Evolutionary conservation across 805 yeast genomes (phyloP), one percentile per base, ranked within the genome.

Genomic region (Lipomyces sp.): DNA sequence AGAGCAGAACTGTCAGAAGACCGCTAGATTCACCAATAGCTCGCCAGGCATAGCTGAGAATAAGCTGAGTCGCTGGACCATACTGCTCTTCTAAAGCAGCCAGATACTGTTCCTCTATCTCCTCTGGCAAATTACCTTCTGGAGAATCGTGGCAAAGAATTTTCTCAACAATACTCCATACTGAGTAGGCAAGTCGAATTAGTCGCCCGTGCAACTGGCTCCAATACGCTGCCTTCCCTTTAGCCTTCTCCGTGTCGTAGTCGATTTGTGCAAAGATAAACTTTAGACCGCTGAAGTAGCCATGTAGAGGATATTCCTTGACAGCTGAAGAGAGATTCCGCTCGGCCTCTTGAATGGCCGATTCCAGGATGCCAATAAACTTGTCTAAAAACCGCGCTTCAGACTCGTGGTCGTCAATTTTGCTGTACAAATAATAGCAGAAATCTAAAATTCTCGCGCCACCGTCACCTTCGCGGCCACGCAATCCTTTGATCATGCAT

Each of bases 41-140:
- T 77, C 95, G 86, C 94, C 97, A 93, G 1, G 92, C 85, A 73
- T 86, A 90, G 71, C 89, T 88, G 11, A 85, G 78, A 8, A 87
- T 79, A 29, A 78, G 72, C 61, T 80, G 82, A 3, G 77, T 74
- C 0, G 79, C 78, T 6, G 80, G 77, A n/a, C 81, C 81, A 56
- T 75, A 73, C 34, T 65, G 66, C 11, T 64, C 72, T 50, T 75
- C 76, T 18, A 75, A 63, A 24, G 63, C 73, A 6, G 70, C 70
- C 8, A 63, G 62, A 29, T 72, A 70, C 10, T 50, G 65, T 11
- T 67, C 65, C 13, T 74, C 76, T 4, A 76, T 64, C 18, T 77
- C 79, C 18, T 72, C 81, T 0, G 88, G 87, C 15, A 86, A 73
- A 70, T 85, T 83, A 0, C 91, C 90, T 73, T 87, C 92, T 0